Evolutionary conservation across 1,139 yeast species (phyloP).

Genomic region (Pichia sp.): DNA sequence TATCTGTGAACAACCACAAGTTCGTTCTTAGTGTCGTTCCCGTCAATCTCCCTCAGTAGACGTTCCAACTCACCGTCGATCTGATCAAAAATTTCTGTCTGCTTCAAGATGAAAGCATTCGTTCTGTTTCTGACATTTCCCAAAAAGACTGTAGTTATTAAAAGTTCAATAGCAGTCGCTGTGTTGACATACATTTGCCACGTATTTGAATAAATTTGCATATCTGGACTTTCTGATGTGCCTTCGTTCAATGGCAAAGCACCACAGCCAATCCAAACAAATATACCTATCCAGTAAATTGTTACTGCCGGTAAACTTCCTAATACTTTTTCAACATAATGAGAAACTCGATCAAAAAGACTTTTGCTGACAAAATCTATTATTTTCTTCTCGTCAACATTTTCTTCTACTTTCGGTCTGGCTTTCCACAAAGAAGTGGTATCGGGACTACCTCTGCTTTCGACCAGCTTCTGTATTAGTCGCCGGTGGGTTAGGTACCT

Average conservation of each 20-base stretch:
- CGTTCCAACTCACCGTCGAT: constrained; percentile 33
- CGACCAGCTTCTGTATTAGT: constrained; percentile 16
- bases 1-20: constrained; percentile 26
- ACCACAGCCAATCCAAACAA: constrained; percentile 38
- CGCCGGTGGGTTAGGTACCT: constrained; percentile 28
- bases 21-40: constrained; percentile 24
- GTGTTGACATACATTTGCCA: constrained; percentile 41
- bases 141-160: constrained; percentile 34
- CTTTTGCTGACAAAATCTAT: constrained; percentile 6
- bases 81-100: constrained; percentile 26
- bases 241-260: constrained; percentile 23
- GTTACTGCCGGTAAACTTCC: constrained; percentile 34
- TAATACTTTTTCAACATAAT: constrained; percentile 23
- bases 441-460: constrained; percentile 1
- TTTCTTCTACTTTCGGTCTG: background rate
- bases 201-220: constrained; percentile 30
- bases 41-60: constrained; percentile 26
- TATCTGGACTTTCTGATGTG: constrained; percentile 15
- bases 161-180: constrained; percentile 37
- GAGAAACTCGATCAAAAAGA: constrained; percentile 34
- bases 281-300: constrained; percentile 36
- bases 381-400: background rate
- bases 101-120: constrained; percentile 29
- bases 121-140: constrained; percentile 38
- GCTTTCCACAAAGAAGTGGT: background rate